Evolutionary conservation across 129 eudicot species (phyloP), one percentile per base, ranked within the genome.

Genomic region (Smallanthus sonchifolius): DNA sequence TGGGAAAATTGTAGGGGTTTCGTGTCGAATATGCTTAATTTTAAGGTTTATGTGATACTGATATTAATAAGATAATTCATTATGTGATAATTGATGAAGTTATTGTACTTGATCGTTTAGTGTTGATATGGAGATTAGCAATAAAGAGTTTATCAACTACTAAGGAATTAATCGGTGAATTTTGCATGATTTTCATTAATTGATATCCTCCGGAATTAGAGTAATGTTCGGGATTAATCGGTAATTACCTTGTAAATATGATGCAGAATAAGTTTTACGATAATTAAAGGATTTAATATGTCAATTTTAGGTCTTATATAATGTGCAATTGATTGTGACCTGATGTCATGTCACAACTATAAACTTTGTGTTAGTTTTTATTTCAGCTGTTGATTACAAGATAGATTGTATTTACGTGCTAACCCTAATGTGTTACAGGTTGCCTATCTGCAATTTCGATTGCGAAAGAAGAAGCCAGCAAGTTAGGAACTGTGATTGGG

Each of bases 401-500:
- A 60, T 40, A 10, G 20, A 1, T 38, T 2, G 3, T 65, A 32
- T 57, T 4, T 77, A 34, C 49, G 11, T 64, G 37, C 67, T 42
- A 65, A 79, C 4, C 38, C 32, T n/a, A 37, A 28, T 38, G 68
- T 36, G 48, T 74, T 63, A 30, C 88, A 86, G 97, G 92, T 48
- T 57, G 81, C 32, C 39, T 91, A 30, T 88, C 67, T 80, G 85
- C 94, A 65, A 71, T 83, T 64, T 59, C 91, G 8, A 81, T 69
- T 39, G 95, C 95, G 2, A 76, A 88, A 68, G 90, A 91, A 74
- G 95, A 88, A 64, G 84, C 88, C 24, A 32, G 77, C 59, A 91
- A 91, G 63, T 59, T 86, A 59, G 95, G 95, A 71, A 86, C 95
- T 4, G 95, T 91, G 13, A 88, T 86, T 1, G 97, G 97, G n/a